phyloP scores from a whole-genome alignment of 2,329 filamentous ascomycete genomes.

The Alternaria brassicae region DNA sequence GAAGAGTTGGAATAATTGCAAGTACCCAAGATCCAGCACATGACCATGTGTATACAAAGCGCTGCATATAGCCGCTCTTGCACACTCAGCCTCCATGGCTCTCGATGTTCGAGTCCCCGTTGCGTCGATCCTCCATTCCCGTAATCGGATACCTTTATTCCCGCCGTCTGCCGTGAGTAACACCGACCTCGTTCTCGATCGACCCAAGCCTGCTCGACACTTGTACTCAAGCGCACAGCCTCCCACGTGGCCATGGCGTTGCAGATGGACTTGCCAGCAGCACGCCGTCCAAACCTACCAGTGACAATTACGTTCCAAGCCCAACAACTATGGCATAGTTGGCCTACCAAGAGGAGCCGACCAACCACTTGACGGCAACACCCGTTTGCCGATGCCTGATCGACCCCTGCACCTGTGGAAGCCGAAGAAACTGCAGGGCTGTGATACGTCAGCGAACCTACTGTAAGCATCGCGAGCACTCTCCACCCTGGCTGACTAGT shows the following conservation, averaged over 20 bases:
- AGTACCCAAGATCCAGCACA: too few relatives aligned
- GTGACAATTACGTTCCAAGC: background rate
- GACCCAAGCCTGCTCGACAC: background rate
- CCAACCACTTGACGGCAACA: conserved; percentile 1
- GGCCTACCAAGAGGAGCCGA: background rate
- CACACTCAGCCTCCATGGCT: background rate
- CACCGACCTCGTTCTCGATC: background rate
- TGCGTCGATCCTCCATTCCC: background rate
- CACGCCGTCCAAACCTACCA: conserved; percentile 4
- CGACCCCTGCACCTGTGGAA: background rate
- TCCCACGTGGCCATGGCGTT: background rate
- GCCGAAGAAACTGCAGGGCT: background rate
- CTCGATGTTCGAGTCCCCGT: background rate
- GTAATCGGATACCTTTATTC: background rate
- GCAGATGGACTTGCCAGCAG: background rate
- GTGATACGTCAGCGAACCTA: conserved; percentile 1
- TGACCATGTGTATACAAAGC: too few relatives aligned
- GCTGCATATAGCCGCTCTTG: background rate
- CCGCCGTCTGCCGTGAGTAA: background rate
- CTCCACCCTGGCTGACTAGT: background rate
- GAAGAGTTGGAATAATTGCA: too few relatives aligned
- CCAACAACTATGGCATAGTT: background rate
- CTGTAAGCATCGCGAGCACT: background rate
- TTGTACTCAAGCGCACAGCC: conserved; percentile 1
- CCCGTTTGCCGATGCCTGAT: conserved; percentile 1